These are phyloP conservation scores for Barnettozyma wickerhamii DNA, from an alignment of 805 yeast species.

Conservation along the genomic window DNA sequence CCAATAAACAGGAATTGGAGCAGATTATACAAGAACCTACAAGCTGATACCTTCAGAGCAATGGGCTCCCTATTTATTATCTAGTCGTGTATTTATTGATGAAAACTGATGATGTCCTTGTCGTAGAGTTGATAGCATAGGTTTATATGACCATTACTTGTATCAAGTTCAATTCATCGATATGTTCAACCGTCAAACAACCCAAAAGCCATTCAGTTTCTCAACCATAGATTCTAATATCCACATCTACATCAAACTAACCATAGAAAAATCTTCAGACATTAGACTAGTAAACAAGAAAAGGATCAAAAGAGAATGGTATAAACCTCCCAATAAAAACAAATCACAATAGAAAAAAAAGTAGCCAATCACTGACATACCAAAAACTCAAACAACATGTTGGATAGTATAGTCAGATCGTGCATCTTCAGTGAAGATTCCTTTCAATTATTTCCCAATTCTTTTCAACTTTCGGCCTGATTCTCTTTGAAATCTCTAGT, in stretches of 20 bases:
- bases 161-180: too few species aligned
- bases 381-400: too few species aligned
- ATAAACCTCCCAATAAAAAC: constrained; percentile 1
- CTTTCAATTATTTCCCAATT: not conserved
- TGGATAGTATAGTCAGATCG: not conserved
- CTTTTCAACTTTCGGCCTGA: not conserved
- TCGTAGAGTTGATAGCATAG: too few species aligned
- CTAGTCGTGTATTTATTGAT: too few species aligned
- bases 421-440: not conserved
- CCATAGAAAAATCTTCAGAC: constrained; percentile 8
- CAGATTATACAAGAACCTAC: constrained; percentile 18
- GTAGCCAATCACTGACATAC: not conserved
- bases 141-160: too few species aligned
- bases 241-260: too few species aligned
- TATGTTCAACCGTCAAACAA: too few species aligned
- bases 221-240: not conserved
- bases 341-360: not conserved
- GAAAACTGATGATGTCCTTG: too few species aligned
- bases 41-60: too few species aligned
- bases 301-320: constrained; percentile 3
- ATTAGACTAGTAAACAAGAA: constrained; percentile 9
- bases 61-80: too few species aligned
- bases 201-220: not conserved
- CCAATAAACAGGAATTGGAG: constrained; percentile 8
- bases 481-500: not conserved